A percentile compares a stretch with the other conserved stretches of the same genome.
These are phyloP conservation scores for Spongispora temasekensis DNA, from an alignment of 1,284 basidiomycete genomes.

Conservation along the genomic window DNA sequence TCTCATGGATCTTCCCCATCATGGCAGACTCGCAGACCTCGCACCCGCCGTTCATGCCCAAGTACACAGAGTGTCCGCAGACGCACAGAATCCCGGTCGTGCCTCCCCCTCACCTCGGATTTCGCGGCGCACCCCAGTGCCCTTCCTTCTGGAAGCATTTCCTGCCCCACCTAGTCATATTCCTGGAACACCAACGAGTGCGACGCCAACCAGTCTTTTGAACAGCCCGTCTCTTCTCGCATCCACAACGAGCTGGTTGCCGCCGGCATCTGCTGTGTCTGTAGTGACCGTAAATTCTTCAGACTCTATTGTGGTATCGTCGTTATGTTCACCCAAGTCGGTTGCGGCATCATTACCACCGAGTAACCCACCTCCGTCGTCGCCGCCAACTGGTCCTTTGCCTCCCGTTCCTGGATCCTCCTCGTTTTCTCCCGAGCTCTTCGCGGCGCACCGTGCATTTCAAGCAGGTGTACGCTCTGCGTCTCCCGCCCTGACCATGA, in stretches of 20 bases:
- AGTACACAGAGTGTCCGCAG: slow-evolving; percentile 29
- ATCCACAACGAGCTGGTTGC: slow-evolving; percentile 11
- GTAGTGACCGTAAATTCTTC: slow-evolving; percentile 2
- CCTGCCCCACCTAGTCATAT: slow-evolving; percentile 35
- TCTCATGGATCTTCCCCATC: slow-evolving; percentile 15
- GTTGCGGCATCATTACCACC: slow-evolving; percentile 2
- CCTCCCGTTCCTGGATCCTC: slow-evolving; percentile 33
- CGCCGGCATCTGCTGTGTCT: slow-evolving; percentile 7
- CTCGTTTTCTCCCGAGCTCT: slow-evolving; percentile 19
- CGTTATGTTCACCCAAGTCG: slow-evolving; percentile 18
- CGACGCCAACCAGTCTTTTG: slow-evolving; percentile 6
- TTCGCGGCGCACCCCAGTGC: slow-evolving; percentile 34
- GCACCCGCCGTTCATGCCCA: slow-evolving; percentile 8
- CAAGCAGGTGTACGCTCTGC: slow-evolving; percentile 17
- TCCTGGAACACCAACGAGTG: slow-evolving; percentile 26
- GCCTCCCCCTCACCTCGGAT: slow-evolving; percentile 30
- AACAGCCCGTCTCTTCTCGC: slow-evolving; percentile 16
- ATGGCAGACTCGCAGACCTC: slow-evolving; percentile 13
- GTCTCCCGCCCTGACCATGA: slow-evolving; percentile 24
- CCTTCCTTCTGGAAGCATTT: slow-evolving; percentile 35
- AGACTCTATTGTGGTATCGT: slow-evolving; percentile 2
- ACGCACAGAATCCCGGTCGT: slow-evolving; percentile 27
- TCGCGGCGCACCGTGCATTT: slow-evolving; percentile 16
- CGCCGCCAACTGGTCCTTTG: slow-evolving; percentile 32
- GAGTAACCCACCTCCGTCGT: slow-evolving; percentile 33